Evolutionary conservation across 75 land plant species (phyloP).

Genomic region (Pinus taeda): DNA sequence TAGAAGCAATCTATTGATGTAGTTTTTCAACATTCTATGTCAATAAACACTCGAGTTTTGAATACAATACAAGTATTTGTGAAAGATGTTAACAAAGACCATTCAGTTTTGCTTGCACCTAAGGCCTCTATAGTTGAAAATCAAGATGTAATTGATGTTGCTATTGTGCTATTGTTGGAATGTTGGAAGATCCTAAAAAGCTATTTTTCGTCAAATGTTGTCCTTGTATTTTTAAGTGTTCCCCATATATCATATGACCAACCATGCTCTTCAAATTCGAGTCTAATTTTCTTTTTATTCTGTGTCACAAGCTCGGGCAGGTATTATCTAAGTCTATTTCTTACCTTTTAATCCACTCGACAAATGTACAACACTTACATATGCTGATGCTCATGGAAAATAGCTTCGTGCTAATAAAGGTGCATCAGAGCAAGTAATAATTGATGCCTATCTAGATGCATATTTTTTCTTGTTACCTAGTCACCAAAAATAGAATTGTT

Average conservation of each 20-base stretch:
- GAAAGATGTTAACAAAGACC: constrained; percentile 41
- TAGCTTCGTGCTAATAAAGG: constrained; percentile 89
- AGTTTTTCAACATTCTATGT: background rate
- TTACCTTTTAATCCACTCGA: constrained; percentile 81
- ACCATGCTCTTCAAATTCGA: background rate
- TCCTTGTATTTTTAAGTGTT: background rate
- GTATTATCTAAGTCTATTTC: constrained; percentile 60
- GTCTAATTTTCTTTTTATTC: background rate
- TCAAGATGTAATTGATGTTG: constrained; percentile 51
- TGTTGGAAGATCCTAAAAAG: constrained; percentile 47
- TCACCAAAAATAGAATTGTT: background rate
- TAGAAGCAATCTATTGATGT: background rate
- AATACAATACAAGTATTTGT: constrained; percentile 21
- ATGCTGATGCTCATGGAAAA: constrained; percentile 57
- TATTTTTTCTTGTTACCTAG: background rate
- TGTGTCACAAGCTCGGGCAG: constrained; percentile 57
- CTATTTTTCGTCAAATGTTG: constrained; percentile 1
- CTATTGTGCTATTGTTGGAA: constrained; percentile 39
- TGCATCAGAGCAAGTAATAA: constrained; percentile 77
- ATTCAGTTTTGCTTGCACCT: constrained; percentile 29
- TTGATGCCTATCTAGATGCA: background rate
- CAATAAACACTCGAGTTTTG: background rate
- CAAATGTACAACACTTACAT: constrained; percentile 84
- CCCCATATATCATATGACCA: background rate
- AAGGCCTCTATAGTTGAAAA: constrained; percentile 45